Evolutionary conservation across 495 filamentous ascomycete species (phyloP).

Genomic region (Talaromyces proteolyticus): DNA sequence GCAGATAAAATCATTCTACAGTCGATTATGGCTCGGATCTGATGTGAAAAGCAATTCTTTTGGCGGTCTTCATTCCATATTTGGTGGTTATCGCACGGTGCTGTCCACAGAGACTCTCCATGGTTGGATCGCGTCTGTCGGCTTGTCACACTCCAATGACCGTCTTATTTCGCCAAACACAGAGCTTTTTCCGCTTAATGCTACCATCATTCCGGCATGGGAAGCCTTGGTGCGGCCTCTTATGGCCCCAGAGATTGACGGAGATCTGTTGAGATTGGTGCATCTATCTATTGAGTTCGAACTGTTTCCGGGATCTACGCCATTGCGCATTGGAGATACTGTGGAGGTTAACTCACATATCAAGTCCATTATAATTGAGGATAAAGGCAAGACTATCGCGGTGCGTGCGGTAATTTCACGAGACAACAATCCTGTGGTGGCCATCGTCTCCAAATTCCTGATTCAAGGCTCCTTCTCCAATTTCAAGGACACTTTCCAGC

Average conservation of each 20-base stretch:
- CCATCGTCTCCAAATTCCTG: constrained; percentile 21
- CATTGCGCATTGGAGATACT: constrained; percentile 21
- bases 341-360: constrained; percentile 13
- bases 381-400: constrained; percentile 17
- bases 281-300: constrained; percentile 24
- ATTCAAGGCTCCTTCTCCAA: constrained; percentile 13
- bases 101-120: no score
- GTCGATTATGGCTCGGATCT: constrained; percentile 81
- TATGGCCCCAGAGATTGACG: constrained; percentile 12
- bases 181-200: constrained; percentile 13
- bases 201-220: constrained; percentile 25
- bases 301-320: constrained; percentile 10
- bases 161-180: constrained; percentile 79
- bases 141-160: constrained; percentile 97
- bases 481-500: constrained; percentile 11
- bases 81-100: constrained; percentile 96
- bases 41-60: no score
- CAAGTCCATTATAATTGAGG: constrained; percentile 14
- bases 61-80: no score
- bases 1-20: constrained; percentile 76
- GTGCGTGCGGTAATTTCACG: constrained; percentile 20
- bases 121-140: no score
- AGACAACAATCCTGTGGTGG: constrained; percentile 14
- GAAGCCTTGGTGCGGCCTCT: constrained; percentile 22
- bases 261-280: constrained; percentile 26